Conservation (phyloP, 108 stramenopile species). For the Nitzschia sp. region DNA sequence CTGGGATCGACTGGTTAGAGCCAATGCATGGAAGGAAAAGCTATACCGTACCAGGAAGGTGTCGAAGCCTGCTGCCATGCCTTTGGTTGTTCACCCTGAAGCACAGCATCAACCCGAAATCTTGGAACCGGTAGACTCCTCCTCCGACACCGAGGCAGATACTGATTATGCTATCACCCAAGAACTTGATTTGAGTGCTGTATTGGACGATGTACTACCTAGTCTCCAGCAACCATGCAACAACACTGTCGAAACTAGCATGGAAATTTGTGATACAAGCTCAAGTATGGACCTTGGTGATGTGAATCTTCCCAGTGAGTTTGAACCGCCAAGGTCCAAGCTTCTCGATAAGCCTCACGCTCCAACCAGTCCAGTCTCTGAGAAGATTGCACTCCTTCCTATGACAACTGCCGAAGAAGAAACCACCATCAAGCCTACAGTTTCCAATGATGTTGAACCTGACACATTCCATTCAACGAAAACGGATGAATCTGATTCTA, state of each 20-base stretch:
- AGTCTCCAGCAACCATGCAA: background rate
- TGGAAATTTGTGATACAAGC: slow-evolving; percentile 29
- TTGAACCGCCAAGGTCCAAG: background rate
- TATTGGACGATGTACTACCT: slow-evolving; percentile 1
- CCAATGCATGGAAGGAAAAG: slow-evolving; percentile 26
- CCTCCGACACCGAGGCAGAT: background rate
- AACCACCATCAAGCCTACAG: background rate
- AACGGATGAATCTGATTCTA: background rate
- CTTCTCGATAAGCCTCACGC: background rate
- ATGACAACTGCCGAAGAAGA: background rate
- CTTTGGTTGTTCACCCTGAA: background rate
- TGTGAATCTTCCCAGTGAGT: background rate
- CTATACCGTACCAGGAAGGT: background rate
- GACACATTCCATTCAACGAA: background rate
- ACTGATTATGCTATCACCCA: slow-evolving; percentile 1
- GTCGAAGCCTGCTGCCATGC: background rate
- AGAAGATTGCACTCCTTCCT: too few relatives aligned
- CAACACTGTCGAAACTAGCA: slow-evolving; percentile 3
- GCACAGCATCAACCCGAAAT: background rate
- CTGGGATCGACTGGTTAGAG: slow-evolving; percentile 7
- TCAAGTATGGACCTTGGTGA: slow-evolving; percentile 31
- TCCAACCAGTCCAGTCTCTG: too few relatives aligned
- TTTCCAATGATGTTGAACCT: background rate
- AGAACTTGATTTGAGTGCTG: slow-evolving; percentile 7
- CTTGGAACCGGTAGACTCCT: background rate